Conservation (phyloP, 345 rosid species). For the Brassica napus region DNA sequence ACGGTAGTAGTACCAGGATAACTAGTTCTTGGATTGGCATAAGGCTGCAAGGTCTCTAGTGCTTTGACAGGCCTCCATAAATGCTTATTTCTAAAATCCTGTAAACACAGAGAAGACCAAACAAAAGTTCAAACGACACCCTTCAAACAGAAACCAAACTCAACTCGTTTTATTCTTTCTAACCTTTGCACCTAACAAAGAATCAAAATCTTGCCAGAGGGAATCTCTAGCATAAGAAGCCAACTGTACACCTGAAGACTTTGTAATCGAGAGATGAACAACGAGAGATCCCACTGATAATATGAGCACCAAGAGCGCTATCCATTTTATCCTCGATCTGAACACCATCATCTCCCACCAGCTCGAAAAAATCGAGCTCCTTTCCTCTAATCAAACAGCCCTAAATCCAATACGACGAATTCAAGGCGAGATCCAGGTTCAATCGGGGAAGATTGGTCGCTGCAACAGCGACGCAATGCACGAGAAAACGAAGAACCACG, state of each 20-base stretch:
- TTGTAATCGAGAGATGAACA: slow-evolving; percentile 78
- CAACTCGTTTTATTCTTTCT: background rate
- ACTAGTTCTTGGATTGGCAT: slow-evolving; percentile 81
- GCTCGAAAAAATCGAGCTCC: slow-evolving; percentile 35
- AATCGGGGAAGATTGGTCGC: slow-evolving; percentile 1
- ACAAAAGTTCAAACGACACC: background rate
- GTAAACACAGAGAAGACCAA: slow-evolving; percentile 27
- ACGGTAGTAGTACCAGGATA: slow-evolving; percentile 61
- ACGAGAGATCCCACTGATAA: slow-evolving; percentile 78
- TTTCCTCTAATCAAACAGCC: slow-evolving; percentile 17
- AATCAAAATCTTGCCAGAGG: slow-evolving; percentile 52
- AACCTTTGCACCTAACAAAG: slow-evolving; percentile 44
- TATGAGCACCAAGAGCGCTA: slow-evolving; percentile 67
- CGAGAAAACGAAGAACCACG: slow-evolving; percentile 1
- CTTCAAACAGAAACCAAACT: background rate
- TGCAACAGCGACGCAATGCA: slow-evolving; percentile 10
- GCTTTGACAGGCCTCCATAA: slow-evolving; percentile 82
- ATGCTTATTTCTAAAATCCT: slow-evolving; percentile 62
- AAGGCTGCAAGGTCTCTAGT: slow-evolving; percentile 77
- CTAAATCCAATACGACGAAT: slow-evolving; percentile 9
- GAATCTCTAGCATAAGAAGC: slow-evolving; percentile 58
- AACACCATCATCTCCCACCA: slow-evolving; percentile 57
- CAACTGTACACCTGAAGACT: slow-evolving; percentile 61
- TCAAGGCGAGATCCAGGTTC: slow-evolving; percentile 31
- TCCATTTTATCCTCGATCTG: slow-evolving; percentile 90